A percentile compares a stretch with the other conserved stretches of the same genome.
phyloP scores from a whole-genome alignment of 805 yeast genomes.

The Zygosaccharomyces bisporus region DNA sequence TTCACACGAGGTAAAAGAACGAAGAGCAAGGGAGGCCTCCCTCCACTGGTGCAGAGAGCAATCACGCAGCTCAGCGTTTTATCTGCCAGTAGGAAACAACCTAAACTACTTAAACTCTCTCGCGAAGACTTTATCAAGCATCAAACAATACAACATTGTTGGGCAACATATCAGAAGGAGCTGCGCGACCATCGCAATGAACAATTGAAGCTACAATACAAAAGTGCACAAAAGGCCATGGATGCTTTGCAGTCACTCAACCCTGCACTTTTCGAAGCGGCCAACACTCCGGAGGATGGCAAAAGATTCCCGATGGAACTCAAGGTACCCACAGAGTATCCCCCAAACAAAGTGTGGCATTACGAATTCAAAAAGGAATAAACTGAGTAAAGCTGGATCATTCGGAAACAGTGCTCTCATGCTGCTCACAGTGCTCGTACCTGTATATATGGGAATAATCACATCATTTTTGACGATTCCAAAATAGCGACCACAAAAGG shows the following conservation, averaged over 20 bases:
- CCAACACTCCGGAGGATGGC: constrained; percentile 52
- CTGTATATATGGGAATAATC: not conserved
- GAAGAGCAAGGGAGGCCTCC: constrained; percentile 37
- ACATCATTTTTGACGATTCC: not conserved
- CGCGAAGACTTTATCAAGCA: constrained; percentile 82
- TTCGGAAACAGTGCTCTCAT: not conserved
- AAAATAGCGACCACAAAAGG: not conserved
- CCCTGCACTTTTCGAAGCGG: constrained; percentile 56
- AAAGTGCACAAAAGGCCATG: constrained; percentile 66
- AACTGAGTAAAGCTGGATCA: not conserved
- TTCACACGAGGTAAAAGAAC: constrained; percentile 51
- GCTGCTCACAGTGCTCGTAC: not conserved
- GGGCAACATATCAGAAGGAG: constrained; percentile 61
- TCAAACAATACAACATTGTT: constrained; percentile 74
- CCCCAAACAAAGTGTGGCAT: constrained; percentile 79
- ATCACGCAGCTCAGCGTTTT: constrained; percentile 66
- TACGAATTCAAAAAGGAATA: constrained; percentile 37
- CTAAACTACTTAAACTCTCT: constrained; percentile 65
- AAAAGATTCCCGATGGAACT: constrained; percentile 77
- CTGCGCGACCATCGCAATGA: constrained; percentile 42
- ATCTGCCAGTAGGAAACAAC: constrained; percentile 85
- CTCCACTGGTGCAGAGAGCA: constrained; percentile 47
- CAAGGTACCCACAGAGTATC: constrained; percentile 85
- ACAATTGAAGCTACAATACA: constrained; percentile 57
- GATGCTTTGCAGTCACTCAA: constrained; percentile 53